Percentiles rank a stretch among this genome's conserved stretches.
Conservation (phyloP, 345 rosid genomes). For the Eucalyptus pumila region DNA sequence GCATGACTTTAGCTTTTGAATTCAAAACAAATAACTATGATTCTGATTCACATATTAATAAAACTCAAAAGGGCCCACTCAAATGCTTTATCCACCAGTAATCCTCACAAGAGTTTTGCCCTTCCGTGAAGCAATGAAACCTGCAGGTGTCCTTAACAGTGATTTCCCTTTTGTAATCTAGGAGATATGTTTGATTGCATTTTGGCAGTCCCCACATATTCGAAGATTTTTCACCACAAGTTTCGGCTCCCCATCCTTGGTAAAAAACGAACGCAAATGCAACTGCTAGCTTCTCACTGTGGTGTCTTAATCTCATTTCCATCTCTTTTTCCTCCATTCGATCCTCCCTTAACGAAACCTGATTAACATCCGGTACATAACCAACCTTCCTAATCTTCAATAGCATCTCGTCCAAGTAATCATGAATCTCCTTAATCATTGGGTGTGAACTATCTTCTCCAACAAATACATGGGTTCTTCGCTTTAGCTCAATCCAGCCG, state of each 20-base stretch:
- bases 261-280: conserved; percentile 71
- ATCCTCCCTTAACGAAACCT: conserved; percentile 55
- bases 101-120: conserved; percentile 71
- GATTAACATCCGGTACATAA: conserved; percentile 63
- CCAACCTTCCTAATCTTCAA: conserved; percentile 59
- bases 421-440: conserved; percentile 45
- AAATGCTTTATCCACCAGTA: conserved; percentile 43
- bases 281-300: conserved; percentile 87
- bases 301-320: conserved; percentile 56
- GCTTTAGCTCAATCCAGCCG: conserved; percentile 78
- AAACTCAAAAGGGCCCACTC: not conserved
- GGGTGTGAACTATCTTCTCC: conserved; percentile 88
- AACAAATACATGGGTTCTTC: conserved; percentile 54
- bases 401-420: conserved; percentile 49
- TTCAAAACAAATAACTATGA: not conserved
- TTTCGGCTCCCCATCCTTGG: conserved; percentile 45
- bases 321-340: conserved; percentile 31
- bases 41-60: not conserved
- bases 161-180: conserved; percentile 42
- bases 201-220: conserved; percentile 91
- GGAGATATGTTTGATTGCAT: conserved; percentile 73
- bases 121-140: conserved; percentile 67
- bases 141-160: conserved; percentile 57
- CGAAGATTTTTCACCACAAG: conserved; percentile 71
- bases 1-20: not conserved